Conservation (phyloP, 2,329 filamentous ascomycete species). For the Pseudogymnoascus sp. region DNA sequence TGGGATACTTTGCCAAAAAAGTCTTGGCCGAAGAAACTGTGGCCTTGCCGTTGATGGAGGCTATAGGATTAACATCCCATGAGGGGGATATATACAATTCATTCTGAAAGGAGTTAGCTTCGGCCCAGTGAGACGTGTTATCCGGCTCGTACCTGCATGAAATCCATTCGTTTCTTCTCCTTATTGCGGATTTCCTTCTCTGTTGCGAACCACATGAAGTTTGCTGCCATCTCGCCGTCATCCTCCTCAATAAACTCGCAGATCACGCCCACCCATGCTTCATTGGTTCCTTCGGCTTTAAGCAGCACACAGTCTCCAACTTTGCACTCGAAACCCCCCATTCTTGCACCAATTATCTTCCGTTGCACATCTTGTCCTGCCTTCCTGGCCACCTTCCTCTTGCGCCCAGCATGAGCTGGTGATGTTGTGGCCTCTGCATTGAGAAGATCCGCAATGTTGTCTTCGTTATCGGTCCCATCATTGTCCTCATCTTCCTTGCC, state of each 20-base stretch:
- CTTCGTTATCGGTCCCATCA: slow-evolving; percentile 10
- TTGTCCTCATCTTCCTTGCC: slow-evolving; percentile 12
- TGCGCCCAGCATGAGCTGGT: slow-evolving; percentile 15
- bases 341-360: slow-evolving; percentile 70
- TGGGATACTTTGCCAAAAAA: slow-evolving; percentile 64
- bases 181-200: slow-evolving; percentile 82
- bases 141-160: slow-evolving; percentile 48
- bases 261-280: slow-evolving; percentile 88
- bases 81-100: slow-evolving; percentile 87
- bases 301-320: slow-evolving; percentile 80
- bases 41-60: slow-evolving; percentile 85
- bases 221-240: slow-evolving; percentile 69
- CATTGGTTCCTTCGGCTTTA: slow-evolving; percentile 77
- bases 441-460: slow-evolving; percentile 13
- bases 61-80: slow-evolving; percentile 79
- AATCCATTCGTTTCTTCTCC: slow-evolving; percentile 74
- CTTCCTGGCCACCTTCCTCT: slow-evolving; percentile 22
- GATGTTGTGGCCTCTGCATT: slow-evolving; percentile 16
- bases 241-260: slow-evolving; percentile 71
- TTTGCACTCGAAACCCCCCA: slow-evolving; percentile 71
- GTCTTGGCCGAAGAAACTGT: slow-evolving; percentile 63
- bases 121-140: not conserved
- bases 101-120: slow-evolving; percentile 45
- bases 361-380: slow-evolving; percentile 26
- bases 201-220: slow-evolving; percentile 93